Evolutionary conservation across 148 eudicot species (phyloP), one percentile per base, ranked within the genome.

Genomic region (Diospyros lotus): DNA sequence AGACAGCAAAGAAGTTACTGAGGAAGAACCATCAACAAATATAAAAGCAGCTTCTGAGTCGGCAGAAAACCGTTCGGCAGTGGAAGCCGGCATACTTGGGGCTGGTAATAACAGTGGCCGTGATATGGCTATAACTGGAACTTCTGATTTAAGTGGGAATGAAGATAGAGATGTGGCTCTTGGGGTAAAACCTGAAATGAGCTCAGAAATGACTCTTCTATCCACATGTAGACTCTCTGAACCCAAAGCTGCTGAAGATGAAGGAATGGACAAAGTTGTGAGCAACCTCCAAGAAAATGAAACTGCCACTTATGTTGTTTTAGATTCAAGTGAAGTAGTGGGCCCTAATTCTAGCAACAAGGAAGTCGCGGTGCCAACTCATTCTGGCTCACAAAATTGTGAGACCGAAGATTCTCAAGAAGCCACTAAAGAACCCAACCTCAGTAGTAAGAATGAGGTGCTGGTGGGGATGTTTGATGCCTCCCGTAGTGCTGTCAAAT

Each of bases 171-270:
- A n/a, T 78, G 75, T 48, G 73, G 70, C 56, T 10, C 76, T 51
- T 11, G 71, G 71, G 52, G 66, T 15, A 9, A 80, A 51, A 40
- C 51, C 51, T 68, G 68, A 48, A 60, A 42, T 50, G 52, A 70
- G 14, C 38, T 39, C 75, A 56, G 75, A 58, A 55, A 67, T 44
- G 58, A 14, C 53, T 52, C 45, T 77, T 73, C 79, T 68, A 75
- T 59, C 72, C 75, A 78, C 10, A 50, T 68, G 45, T 7, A 54
- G 38, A 64, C 3, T 64, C 52, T 58, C 64, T 40, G 76, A 59
- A 73, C 73, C 75, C n/a, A 52, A 44, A 60, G 79, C 64, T 53
- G 48, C 64, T 53, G 48, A 48, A n/a, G 77, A 80, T 59, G 78
- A 71, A 51, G 62, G 52, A 58, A 40, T 43, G 51, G 77, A 55